phyloP scores from a whole-genome alignment of 2,329 filamentous ascomycete species.

The Colletotrichum lupini region DNA sequence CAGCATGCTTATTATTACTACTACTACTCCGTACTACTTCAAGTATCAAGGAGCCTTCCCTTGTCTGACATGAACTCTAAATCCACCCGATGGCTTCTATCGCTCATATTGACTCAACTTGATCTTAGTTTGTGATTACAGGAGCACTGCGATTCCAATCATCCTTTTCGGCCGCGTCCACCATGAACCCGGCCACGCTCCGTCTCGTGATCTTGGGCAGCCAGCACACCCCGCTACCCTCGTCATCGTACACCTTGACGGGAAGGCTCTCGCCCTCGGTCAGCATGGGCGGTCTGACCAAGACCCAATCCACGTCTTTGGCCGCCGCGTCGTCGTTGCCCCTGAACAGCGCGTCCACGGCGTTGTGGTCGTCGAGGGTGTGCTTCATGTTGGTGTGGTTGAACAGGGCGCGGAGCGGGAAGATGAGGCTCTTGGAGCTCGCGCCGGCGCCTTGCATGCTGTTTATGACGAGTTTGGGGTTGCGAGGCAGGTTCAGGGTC shows the following conservation, averaged over 20 bases:
- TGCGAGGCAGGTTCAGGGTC: constrained; percentile 41
- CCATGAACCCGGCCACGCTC: constrained; percentile 58
- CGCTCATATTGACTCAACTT: not conserved
- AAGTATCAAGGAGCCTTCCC: not conserved
- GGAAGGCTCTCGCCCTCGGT: constrained; percentile 48
- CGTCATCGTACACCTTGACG: constrained; percentile 53
- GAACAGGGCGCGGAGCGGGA: constrained; percentile 56
- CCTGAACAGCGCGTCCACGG: constrained; percentile 55
- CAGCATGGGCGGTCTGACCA: constrained; percentile 58
- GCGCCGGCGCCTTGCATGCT: constrained; percentile 60
- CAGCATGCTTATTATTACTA: constrained; percentile 21
- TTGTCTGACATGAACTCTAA: not conserved
- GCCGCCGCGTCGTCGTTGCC: constrained; percentile 41
- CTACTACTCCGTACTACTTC: not conserved
- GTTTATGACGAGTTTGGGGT: constrained; percentile 58
- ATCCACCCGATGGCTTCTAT: not conserved
- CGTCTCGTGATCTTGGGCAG: constrained; percentile 49
- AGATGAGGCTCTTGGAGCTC: constrained; percentile 54
- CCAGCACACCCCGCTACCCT: constrained; percentile 54
- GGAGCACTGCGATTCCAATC: constrained; percentile 56
- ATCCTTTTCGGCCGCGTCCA: constrained; percentile 52
- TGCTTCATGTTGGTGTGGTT: constrained; percentile 57
- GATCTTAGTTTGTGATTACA: constrained; percentile 55
- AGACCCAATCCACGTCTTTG: constrained; percentile 50
- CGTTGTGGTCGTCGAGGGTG: constrained; percentile 59